Percentiles rank a stretch among this genome's conserved stretches.
Evolutionary conservation across 2,329 filamentous ascomycete genomes (phyloP).

Genomic region (Colletotrichum truncatum): DNA sequence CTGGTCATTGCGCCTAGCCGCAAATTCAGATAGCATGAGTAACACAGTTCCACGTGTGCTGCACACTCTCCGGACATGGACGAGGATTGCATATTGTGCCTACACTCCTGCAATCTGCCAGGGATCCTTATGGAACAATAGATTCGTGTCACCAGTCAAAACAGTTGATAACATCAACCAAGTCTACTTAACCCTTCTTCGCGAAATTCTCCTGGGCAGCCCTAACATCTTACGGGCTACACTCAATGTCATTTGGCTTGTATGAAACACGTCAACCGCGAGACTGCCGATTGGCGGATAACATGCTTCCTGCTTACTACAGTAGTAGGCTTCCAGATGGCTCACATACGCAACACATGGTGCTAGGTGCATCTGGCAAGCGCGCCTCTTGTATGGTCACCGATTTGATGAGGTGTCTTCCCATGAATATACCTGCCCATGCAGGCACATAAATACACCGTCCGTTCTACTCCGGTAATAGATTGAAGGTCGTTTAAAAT

Average conservation of each 20-base stretch:
- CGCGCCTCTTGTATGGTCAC: background rate
- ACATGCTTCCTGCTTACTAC: too few relatives aligned
- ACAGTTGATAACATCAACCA: background rate
- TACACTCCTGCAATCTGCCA: too few relatives aligned
- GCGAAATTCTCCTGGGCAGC: background rate
- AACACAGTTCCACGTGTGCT: too few relatives aligned
- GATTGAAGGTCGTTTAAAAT: background rate
- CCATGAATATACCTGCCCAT: background rate
- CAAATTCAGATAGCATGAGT: too few relatives aligned
- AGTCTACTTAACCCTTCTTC: background rate
- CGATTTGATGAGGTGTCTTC: background rate
- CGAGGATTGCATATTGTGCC: too few relatives aligned
- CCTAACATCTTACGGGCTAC: background rate
- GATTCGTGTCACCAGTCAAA: too few relatives aligned
- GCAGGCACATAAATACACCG: background rate
- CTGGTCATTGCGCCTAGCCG: background rate
- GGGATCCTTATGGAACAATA: too few relatives aligned
- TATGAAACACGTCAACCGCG: constrained; percentile 1
- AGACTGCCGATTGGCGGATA: too few relatives aligned
- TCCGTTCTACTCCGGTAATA: background rate
- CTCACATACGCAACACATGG: background rate
- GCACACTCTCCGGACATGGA: too few relatives aligned
- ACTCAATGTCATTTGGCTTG: background rate
- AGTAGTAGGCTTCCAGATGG: background rate
- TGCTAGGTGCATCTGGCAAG: too few relatives aligned